phyloP scores from a whole-genome alignment of 179 eudicot species.

The Camellia oleifera region DNA sequence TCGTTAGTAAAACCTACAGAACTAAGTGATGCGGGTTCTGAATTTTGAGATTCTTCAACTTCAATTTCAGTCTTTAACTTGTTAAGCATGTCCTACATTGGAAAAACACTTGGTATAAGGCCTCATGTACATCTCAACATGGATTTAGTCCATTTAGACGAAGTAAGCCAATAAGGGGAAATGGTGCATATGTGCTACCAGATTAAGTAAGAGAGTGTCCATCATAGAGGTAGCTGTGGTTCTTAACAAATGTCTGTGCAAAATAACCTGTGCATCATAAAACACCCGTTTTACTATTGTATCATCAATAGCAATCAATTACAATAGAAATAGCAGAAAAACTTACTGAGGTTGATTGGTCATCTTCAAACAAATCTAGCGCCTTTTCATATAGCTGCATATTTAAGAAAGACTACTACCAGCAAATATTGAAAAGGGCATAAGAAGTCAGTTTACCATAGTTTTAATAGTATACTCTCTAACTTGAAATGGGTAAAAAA shows the following conservation, averaged over 20 bases:
- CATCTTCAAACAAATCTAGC: conserved; percentile 90
- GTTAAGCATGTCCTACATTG: conserved; percentile 65
- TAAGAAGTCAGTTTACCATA: conserved; percentile 7
- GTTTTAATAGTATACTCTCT: background rate
- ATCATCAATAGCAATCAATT: conserved; percentile 10
- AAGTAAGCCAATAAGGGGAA: background rate
- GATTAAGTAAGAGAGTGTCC: conserved; percentile 60
- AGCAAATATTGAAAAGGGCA: conserved; percentile 16
- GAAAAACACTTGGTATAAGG: conserved; percentile 12
- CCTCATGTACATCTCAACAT: conserved; percentile 3
- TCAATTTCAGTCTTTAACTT: conserved; percentile 86
- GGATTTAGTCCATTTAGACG: background rate
- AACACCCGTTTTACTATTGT: background rate
- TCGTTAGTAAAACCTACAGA: no score
- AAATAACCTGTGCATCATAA: conserved; percentile 47
- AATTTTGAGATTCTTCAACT: conserved; percentile 62
- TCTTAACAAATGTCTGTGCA: conserved; percentile 88
- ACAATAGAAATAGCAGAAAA: conserved; percentile 4
- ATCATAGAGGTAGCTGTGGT: conserved; percentile 68
- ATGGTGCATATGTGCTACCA: conserved; percentile 43
- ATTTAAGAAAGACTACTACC: conserved; percentile 63
- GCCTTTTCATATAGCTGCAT: conserved; percentile 92
- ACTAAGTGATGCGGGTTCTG: conserved; percentile 49
- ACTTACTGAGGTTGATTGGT: conserved; percentile 77
- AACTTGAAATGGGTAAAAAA: background rate